phyloP scores from a whole-genome alignment of 164 flowering plant genomes.

The Hamamelis virginiana region DNA sequence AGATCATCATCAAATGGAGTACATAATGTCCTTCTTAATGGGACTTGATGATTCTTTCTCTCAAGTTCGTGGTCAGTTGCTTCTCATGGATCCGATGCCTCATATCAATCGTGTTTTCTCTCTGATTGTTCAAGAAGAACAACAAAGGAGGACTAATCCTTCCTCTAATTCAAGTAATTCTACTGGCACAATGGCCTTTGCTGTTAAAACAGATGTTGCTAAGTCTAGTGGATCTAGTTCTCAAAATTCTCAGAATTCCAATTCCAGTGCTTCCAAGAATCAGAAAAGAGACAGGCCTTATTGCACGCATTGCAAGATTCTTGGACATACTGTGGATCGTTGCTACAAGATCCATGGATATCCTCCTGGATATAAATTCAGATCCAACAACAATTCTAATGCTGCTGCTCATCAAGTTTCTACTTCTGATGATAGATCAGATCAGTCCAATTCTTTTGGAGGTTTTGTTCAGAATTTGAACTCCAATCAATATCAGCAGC shows the following conservation, averaged over 20 bases:
- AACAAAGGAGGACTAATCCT: neutral
- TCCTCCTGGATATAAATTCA: neutral
- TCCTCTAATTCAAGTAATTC: neutral
- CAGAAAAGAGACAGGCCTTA: neutral
- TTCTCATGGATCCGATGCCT: neutral
- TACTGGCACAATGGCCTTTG: neutral
- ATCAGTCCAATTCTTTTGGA: neutral
- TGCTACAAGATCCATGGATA: too few species aligned
- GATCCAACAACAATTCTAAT: neutral
- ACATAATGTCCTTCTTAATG: too few species aligned
- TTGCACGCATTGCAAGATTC: neutral
- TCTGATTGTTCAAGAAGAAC: neutral
- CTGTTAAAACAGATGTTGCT: neutral
- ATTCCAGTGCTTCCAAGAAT: neutral
- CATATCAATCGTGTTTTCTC: neutral
- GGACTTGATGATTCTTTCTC: too few species aligned
- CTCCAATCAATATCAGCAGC: neutral
- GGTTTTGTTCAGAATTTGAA: neutral
- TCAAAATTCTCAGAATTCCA: too few species aligned
- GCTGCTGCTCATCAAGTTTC: slow-evolving; percentile 1
- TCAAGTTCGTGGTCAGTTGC: neutral
- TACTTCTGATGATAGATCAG: neutral
- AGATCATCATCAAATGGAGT: too few species aligned
- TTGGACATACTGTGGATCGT: neutral
- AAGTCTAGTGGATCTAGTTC: neutral